Evolutionary conservation across 139 green algal species (phyloP).

Genomic region (Dunaliella primolecta): DNA sequence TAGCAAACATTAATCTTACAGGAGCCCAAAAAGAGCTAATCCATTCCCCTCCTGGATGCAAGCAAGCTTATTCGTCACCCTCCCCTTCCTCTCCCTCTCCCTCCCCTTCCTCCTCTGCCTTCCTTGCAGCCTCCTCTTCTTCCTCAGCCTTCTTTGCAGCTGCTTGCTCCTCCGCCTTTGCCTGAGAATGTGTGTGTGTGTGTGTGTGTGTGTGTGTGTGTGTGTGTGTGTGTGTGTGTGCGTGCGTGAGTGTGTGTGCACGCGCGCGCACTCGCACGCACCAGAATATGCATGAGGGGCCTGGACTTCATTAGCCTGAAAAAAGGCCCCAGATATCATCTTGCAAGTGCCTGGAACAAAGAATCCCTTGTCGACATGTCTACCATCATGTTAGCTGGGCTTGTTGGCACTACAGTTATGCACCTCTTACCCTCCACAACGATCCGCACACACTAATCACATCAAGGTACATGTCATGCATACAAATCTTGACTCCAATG

Average conservation of each 20-base stretch:
- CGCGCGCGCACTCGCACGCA: background rate
- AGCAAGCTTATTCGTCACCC: background rate
- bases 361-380: too few relatives aligned
- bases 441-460: too few relatives aligned
- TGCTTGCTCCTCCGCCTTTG: background rate
- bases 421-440: too few relatives aligned
- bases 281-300: background rate
- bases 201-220: conserved; percentile 2
- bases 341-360: too few relatives aligned
- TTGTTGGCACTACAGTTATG: background rate
- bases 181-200: background rate
- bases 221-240: conserved; percentile 13
- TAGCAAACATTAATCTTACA: too few relatives aligned
- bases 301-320: background rate
- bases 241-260: background rate
- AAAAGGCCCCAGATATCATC: too few relatives aligned
- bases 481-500: too few relatives aligned
- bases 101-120: background rate
- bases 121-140: conserved; percentile 8
- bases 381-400: too few relatives aligned
- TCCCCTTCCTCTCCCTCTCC: background rate
- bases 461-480: too few relatives aligned
- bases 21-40: too few relatives aligned
- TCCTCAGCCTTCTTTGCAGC: background rate
- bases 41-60: too few relatives aligned